phyloP scores from a whole-genome alignment of 495 filamentous ascomycete genomes.

The Melanomma pulvis-pyrius region DNA sequence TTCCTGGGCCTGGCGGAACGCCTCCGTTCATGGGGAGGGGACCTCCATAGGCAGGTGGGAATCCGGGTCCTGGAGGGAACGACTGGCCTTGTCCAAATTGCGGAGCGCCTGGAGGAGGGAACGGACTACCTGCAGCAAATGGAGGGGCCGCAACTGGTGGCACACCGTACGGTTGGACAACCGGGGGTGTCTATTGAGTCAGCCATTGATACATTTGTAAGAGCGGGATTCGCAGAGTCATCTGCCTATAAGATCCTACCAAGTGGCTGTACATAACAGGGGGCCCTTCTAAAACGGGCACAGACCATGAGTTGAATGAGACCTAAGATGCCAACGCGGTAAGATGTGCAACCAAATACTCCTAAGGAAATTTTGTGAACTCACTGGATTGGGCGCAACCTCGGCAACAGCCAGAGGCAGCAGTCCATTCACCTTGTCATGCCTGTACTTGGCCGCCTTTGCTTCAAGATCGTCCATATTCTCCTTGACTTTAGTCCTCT shows the following conservation, averaged over 20 bases:
- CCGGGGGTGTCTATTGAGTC: not conserved
- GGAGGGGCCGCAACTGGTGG: not conserved
- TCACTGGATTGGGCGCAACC: not conserved
- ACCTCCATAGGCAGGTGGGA: slow-evolving; percentile 7
- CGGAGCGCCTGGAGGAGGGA: slow-evolving; percentile 3
- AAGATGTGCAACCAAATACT: no score
- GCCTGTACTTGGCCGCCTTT: slow-evolving; percentile 4
- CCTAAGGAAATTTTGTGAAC: no score
- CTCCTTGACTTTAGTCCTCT: slow-evolving; percentile 70
- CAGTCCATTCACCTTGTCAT: slow-evolving; percentile 11
- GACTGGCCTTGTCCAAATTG: not conserved
- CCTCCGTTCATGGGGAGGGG: slow-evolving; percentile 12
- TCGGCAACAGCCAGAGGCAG: slow-evolving; percentile 4
- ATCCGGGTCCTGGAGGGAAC: not conserved
- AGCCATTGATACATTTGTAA: no score
- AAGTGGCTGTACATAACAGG: no score
- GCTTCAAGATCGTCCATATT: slow-evolving; percentile 15
- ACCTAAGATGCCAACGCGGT: no score
- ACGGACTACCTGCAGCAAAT: not conserved
- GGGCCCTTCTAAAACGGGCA: no score
- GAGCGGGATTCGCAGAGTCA: no score
- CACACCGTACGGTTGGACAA: not conserved
- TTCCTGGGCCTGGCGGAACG: slow-evolving; percentile 53
- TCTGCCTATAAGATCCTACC: no score
- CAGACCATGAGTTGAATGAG: no score